These are phyloP conservation scores for Penicillium sp. DNA, from an alignment of 2,329 filamentous ascomycete species.

Conservation along the genomic window DNA sequence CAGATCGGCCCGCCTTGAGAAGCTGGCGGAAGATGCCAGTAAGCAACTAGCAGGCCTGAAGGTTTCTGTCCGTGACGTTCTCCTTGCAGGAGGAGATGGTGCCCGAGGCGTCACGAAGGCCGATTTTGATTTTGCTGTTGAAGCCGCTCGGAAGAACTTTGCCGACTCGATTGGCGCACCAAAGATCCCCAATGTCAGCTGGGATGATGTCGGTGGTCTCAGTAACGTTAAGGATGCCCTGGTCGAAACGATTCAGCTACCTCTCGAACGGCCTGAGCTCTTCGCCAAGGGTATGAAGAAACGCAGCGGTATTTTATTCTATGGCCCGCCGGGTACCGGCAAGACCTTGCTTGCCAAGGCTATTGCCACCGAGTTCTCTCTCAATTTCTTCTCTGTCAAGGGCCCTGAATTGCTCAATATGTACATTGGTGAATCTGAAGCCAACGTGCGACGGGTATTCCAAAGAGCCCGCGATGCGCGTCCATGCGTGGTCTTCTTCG, in stretches of 20 bases:
- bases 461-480: constrained; percentile 97
- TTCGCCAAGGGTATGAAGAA: constrained; percentile 99
- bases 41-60: constrained; percentile 22
- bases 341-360: constrained; percentile 99
- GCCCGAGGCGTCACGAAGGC: constrained; percentile 70
- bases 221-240: constrained; percentile 95
- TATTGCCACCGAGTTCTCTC: constrained; percentile 95
- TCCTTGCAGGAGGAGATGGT: constrained; percentile 75
- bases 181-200: constrained; percentile 94
- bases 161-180: constrained; percentile 94
- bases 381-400: constrained; percentile 99
- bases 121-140: constrained; percentile 89
- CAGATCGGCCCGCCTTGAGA: constrained; percentile 67
- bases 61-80: constrained; percentile 72
- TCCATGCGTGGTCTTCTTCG: constrained; percentile 96
- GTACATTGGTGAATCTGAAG: constrained; percentile 99
- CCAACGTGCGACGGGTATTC: constrained; percentile 98
- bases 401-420: constrained; percentile 96
- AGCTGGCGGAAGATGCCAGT: constrained; percentile 50
- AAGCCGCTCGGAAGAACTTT: constrained; percentile 94
- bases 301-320: constrained; percentile 96
- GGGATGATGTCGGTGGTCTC: constrained; percentile 91
- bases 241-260: constrained; percentile 91
- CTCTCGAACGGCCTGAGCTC: constrained; percentile 81
- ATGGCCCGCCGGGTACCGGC: constrained; percentile 97